Evolutionary conservation across 345 rosid species (phyloP), one percentile per base, ranked within the genome.

Genomic region (Gossypium herbaceum): DNA sequence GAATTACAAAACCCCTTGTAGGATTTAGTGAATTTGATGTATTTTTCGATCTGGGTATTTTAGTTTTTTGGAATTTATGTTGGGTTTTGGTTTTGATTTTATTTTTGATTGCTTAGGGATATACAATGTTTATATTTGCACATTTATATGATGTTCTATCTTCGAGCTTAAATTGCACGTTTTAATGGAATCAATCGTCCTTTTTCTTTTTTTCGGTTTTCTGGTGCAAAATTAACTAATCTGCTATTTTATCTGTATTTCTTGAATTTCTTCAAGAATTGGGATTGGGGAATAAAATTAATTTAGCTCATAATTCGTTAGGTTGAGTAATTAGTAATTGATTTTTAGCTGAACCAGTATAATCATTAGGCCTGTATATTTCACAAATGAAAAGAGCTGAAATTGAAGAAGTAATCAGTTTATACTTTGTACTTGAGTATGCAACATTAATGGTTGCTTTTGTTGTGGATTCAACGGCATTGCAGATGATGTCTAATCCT

Each of bases 401-500:
- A 68, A 48, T 47, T 22, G 72, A 50, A 68, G 43, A 48, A 68
- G 20, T 71, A 34, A 71, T 71, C 66, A 15, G 19, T 47, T 45
- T 11, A 45, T 45, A 8, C 3, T 45, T 73, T 48, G 19, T 12
- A 22, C 13, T 60, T 34, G 17, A 4, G 9, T 72, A 6, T 22
- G 51, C 3, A 51, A 20, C 54, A 52, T 24, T 48, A 25, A 50
- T 13, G 25, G 55, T 65, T 75, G 65, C 22, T 12, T 12, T 10
- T 71, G 34, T 50, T 54, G 29, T 52, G 56, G 55, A 27, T 75
- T 60, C n/a, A 17, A 24, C 83, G 82, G 77, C 62, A 2, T 24
- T 80, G 76, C 83, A 96, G 98, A 87, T 93, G 94, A 90, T 92
- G 97, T 83, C 97, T 24, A 96, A 96, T 82, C 99, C 98, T 16